These are phyloP conservation scores for Oxyria digyna DNA, from an alignment of 148 eudicot species.

Conservation along the genomic window DNA sequence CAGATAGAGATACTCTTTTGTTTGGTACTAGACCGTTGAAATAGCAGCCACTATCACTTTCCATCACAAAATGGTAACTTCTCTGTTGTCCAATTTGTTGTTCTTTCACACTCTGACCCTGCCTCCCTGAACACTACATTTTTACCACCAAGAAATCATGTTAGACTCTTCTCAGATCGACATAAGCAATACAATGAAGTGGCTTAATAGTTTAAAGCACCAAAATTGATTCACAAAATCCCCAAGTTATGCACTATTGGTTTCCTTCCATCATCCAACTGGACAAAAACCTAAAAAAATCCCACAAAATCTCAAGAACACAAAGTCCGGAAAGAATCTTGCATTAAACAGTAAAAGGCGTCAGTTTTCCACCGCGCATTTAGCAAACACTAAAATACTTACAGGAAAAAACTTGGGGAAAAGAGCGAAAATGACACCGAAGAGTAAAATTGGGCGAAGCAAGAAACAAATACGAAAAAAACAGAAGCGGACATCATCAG, in stretches of 20 bases:
- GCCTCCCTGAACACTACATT: neutral
- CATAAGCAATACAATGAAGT: neutral
- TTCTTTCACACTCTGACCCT: neutral
- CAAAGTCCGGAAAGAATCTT: neutral
- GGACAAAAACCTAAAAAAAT: neutral
- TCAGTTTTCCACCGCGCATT: neutral
- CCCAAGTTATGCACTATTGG: neutral
- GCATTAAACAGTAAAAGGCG: neutral
- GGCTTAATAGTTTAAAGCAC: neutral
- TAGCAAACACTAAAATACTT: neutral
- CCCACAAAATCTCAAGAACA: neutral
- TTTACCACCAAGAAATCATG: neutral
- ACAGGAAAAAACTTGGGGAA: no score
- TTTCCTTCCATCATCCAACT: neutral
- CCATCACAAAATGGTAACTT: neutral
- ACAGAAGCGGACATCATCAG: neutral
- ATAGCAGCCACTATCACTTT: neutral
- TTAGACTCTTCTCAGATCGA: neutral
- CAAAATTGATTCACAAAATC: neutral
- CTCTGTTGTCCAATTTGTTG: neutral
- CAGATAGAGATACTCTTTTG: constrained; percentile 29
- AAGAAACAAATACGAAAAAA: neutral
- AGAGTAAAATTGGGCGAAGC: neutral
- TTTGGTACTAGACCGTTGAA: constrained; percentile 52
- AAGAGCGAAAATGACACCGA: neutral